Evolutionary conservation across 108 stramenopile species (phyloP).

Genomic region (Thalassiosira profunda): DNA sequence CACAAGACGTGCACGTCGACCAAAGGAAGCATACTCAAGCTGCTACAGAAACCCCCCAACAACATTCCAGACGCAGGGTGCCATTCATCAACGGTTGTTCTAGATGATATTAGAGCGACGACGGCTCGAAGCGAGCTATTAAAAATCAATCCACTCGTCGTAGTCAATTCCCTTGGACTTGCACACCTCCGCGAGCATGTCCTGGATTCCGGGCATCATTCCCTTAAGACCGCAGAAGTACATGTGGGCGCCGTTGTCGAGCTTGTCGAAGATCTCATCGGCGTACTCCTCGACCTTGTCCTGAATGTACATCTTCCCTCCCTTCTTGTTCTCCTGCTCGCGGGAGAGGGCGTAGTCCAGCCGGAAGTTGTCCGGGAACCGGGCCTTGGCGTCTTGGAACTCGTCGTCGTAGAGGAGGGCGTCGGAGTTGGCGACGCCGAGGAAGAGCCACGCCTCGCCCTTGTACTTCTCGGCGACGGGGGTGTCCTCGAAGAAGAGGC

Average conservation of each 20-base stretch:
- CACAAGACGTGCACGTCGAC: no score
- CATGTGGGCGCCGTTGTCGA: slow-evolving; percentile 95
- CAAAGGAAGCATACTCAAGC: no score
- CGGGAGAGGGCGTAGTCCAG: slow-evolving; percentile 96
- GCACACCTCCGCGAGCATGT: slow-evolving; percentile 93
- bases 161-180: slow-evolving; percentile 91
- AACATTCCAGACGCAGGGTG: no score
- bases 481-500: slow-evolving; percentile 96
- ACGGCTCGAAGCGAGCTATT: no score
- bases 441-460: slow-evolving; percentile 97
- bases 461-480: slow-evolving; percentile 92
- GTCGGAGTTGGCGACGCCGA: slow-evolving; percentile 97
- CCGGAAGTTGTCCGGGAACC: slow-evolving; percentile 92
- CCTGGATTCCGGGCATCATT: slow-evolving; percentile 98
- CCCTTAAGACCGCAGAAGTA: slow-evolving; percentile 99
- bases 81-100: no score
- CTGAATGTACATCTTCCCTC: slow-evolving; percentile 99
- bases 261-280: slow-evolving; percentile 92
- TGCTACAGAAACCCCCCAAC: no score
- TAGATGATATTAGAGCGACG: no score
- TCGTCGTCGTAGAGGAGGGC: slow-evolving; percentile 98
- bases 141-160: slow-evolving; percentile 89
- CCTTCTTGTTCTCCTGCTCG: slow-evolving; percentile 93
- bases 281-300: slow-evolving; percentile 98
- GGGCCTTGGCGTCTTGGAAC: slow-evolving; percentile 91